Evolutionary conservation across 768 basidiomycete genomes (phyloP).

Genomic region (Mrakia gelida): DNA sequence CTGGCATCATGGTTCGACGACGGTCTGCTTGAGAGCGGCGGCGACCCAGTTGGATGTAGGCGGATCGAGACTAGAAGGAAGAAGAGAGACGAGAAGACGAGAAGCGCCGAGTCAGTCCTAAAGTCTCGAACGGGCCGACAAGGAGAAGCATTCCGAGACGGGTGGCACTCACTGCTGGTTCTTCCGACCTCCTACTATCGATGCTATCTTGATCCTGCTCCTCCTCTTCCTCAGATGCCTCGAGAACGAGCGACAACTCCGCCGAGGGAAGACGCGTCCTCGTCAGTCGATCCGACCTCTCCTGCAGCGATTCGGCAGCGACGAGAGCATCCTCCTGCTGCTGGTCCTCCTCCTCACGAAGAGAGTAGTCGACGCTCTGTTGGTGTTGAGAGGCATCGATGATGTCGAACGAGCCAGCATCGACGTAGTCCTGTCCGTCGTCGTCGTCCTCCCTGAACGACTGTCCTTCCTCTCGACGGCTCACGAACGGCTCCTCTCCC

Average conservation of each 20-base stretch:
- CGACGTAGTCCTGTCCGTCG: background rate
- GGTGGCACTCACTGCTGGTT: background rate
- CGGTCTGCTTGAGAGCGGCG: conserved; percentile 21
- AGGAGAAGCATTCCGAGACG: background rate
- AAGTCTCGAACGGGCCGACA: background rate
- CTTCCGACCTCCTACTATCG: background rate
- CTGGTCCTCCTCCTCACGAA: background rate
- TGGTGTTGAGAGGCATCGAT: background rate
- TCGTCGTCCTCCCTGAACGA: background rate
- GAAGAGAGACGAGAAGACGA: background rate
- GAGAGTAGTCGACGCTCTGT: background rate
- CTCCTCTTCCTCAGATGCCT: conserved; percentile 27
- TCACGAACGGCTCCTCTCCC: background rate
- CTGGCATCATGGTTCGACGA: background rate
- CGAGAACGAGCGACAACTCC: conserved; percentile 25
- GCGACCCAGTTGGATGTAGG: conserved; percentile 25
- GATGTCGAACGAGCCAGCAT: background rate
- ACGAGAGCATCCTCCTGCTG: background rate
- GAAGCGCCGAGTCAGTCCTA: background rate
- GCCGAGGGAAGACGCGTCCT: background rate
- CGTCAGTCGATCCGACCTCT: background rate
- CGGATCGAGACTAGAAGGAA: conserved; percentile 8
- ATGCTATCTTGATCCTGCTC: conserved; percentile 7
- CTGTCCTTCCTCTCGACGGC: background rate
- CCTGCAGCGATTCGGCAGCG: background rate